Base-by-base conservation (phyloP, 1,284 basidiomycete species). In the Moesziomyces antarcticus region DNA sequence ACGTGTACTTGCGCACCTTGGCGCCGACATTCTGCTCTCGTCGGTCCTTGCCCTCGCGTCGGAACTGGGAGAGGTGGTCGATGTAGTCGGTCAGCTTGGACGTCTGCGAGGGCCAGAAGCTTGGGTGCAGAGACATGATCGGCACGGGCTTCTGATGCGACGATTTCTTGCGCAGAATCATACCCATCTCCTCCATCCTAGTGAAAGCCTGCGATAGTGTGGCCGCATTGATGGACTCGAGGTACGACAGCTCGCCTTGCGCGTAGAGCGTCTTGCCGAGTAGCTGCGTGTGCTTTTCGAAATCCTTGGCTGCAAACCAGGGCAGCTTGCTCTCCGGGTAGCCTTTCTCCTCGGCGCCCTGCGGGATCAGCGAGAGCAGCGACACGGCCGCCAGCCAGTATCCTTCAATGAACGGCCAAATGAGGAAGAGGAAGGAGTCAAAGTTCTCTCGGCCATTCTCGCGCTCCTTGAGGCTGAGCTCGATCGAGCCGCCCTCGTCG, bases 341-440 rank as follows among this genome's bases (percentile, higher is more conserved):
- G 24, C 57, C 65, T 22, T 69, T 30, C 5, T 35, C 43, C 20
- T 62, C 60, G n/a, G 70, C 48, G 3, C 24, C 64, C 18, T 50
- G 33, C 11, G 76, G 75, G 5, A 84, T 77, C 11, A 85, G 79
- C 13, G 80, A 76, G 40, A 85, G 78, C 2, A 85, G 73, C 10
- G 82, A 79, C 25, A 84, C 79, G 6, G 82, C 81, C 5, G 82
- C 83, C 9, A 85, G 79, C 84, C 84, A 85, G 67, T 84, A 84
- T 46, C 74, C 79, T 54, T 77, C 80, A 43, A 82, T 69, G 57
- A 79, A 80, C 5, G 80, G 80, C 78, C 79, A 82, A 50, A 82
- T 72, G 49, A 82, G 62, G 58, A 82, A 82, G 42, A 82, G 67
- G 67, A 63, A 82, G 1, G 57, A 58, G 61, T 84, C 82, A 37